Percentiles rank a stretch among this genome's conserved stretches.
phyloP scores from a whole-genome alignment of 2,329 filamentous ascomycete species.

The Ophiostoma piceae region DNA sequence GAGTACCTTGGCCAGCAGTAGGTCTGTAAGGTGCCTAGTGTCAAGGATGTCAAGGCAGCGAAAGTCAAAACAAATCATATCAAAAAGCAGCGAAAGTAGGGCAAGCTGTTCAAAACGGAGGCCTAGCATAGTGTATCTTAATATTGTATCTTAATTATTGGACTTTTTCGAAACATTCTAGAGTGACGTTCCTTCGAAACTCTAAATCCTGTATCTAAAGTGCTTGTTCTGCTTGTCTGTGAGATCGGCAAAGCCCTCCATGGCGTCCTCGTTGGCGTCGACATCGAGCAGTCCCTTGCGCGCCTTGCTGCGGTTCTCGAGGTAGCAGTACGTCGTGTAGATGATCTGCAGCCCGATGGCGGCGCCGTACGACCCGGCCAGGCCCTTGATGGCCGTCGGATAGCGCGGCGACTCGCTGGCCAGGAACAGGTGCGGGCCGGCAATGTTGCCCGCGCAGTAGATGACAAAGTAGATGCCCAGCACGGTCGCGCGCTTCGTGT shows the following conservation, averaged over 20 bases:
- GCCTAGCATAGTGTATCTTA: background rate
- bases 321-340: constrained; percentile 23
- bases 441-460: constrained; percentile 26
- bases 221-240: constrained; percentile 28
- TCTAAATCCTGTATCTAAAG: constrained; percentile 24
- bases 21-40: background rate
- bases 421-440: constrained; percentile 26
- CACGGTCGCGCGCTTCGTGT: constrained; percentile 47
- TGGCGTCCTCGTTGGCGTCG: constrained; percentile 20
- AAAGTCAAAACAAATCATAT: background rate
- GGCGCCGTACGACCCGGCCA: constrained; percentile 24
- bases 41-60: background rate
- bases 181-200: too few species aligned
- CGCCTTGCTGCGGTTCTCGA: constrained; percentile 24
- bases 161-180: too few species aligned
- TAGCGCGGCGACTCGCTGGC: constrained; percentile 24
- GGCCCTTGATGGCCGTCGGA: constrained; percentile 25
- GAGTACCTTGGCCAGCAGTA: constrained; percentile 36
- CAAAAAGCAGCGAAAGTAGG: background rate
- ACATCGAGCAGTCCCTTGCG: constrained; percentile 19
- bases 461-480: constrained; percentile 43
- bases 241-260: constrained; percentile 26
- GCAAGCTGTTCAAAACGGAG: background rate
- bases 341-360: constrained; percentile 25
- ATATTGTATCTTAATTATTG: background rate